Base-by-base conservation (phyloP, 2,329 filamentous ascomycete species). In the Colletotrichum tabaci region DNA sequence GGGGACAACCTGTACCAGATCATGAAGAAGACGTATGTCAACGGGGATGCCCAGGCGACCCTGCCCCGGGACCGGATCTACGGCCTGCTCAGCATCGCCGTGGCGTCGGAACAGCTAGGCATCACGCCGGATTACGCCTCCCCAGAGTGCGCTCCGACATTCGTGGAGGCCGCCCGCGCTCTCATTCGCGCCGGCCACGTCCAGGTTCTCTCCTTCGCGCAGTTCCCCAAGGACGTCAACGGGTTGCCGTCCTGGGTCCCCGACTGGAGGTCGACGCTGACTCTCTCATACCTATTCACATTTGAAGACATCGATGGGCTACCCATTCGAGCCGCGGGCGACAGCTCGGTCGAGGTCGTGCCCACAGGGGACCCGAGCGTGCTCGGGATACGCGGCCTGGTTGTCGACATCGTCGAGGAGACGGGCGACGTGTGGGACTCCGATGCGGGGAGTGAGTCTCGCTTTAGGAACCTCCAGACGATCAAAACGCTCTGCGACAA, bases 201-300 rank as follows among this genome's bases (percentile, higher is more conserved):
- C 18, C 57, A 73, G n/a, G 18, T 61, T 15, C 56, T 74, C 23
- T 69, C 61, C 0, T 74, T 65, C 47, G 66, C 72, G 1, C 72
- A 73, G 50, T 15, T 55, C 35, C 72, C 60, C n/a, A 65, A 74
- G 15, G 72, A 74, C 47, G 7, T 49, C 13, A 56, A 38, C 21
- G 56, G 47, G 8, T 35, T 83, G 4, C 81, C 81, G 1, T 79
- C 80, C 0, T 83, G 81, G 81, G 81, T 81, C 35, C 81, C 81
- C 1, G 81, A 83, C 75, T 83, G 81, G 82, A 76, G 79, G 18
- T 26, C 68, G 40, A 63, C 46, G 8, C 46, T 71, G 40, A 16
- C 23, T 12, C 52, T 9, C 5, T 71, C 66, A 3, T 73, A 64
- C 56, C 46, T 60, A 23, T 44, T 44, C 30, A 40, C 30, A 6